Conservation (phyloP, 371 early-diverging fungal genomes). For the Circinella umbellata region DNA sequence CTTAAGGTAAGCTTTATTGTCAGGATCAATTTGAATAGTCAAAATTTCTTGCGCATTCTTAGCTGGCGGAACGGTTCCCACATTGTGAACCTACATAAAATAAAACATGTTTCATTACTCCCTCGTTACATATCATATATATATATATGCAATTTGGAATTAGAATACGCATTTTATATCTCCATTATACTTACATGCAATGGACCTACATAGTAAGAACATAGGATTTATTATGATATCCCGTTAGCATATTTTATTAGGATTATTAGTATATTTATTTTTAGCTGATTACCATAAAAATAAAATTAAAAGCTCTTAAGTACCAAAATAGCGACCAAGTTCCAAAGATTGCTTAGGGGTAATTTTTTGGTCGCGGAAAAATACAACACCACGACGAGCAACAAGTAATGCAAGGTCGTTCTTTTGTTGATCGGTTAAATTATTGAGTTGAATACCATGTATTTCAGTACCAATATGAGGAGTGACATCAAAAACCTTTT, state of each 20-base stretch:
- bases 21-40: conserved; percentile 3
- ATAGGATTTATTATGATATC: no score
- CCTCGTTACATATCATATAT: neutral
- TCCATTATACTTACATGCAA: neutral
- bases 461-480: conserved; percentile 75
- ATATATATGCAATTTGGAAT: neutral
- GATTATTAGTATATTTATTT: no score
- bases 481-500: conserved; percentile 61
- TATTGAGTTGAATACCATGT: conserved; percentile 58
- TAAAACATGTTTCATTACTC: neutral
- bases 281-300: no score
- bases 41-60: conserved; percentile 1
- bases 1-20: neutral
- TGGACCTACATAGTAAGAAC: neutral
- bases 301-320: no score
- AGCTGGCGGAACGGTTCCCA: neutral
- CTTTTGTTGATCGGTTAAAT: conserved; percentile 59
- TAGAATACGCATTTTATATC: neutral
- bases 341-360: conserved; percentile 54
- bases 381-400: conserved; percentile 68
- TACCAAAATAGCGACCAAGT: conserved; percentile 57
- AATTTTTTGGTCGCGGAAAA: conserved; percentile 65
- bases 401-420: conserved; percentile 61
- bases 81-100: neutral
- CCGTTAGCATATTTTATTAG: no score